Evolutionary conservation across 192 early-diverging fungal species (phyloP).

Genomic region (Gamsiella multidivaricata): DNA sequence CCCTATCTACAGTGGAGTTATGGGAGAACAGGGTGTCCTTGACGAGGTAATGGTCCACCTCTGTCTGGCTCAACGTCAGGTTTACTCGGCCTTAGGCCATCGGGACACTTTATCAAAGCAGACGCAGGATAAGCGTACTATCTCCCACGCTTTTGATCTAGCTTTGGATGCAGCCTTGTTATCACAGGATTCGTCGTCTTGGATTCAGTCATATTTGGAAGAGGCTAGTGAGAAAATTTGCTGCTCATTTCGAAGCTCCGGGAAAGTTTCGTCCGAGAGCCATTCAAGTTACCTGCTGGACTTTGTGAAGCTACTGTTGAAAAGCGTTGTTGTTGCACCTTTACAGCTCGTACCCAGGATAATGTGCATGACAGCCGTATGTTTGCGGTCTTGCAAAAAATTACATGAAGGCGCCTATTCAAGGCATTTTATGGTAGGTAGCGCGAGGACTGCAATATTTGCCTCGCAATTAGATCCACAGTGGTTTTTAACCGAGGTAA

Average conservation of each 20-base stretch:
- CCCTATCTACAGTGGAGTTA: neutral
- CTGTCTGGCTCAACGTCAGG: neutral
- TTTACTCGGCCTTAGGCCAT: neutral
- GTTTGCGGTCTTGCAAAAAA: neutral
- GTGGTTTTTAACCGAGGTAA: too few species aligned
- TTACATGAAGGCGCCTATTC: neutral
- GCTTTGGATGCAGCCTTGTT: neutral
- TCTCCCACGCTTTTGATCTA: neutral
- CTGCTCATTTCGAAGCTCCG: too few species aligned
- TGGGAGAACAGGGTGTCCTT: neutral
- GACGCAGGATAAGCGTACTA: too few species aligned
- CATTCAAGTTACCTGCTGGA: too few species aligned
- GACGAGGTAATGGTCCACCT: neutral
- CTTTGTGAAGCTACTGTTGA: neutral
- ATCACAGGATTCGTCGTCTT: neutral
- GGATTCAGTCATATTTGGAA: neutral
- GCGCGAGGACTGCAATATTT: too few species aligned
- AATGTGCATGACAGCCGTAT: neutral
- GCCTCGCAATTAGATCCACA: too few species aligned
- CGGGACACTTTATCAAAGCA: neutral
- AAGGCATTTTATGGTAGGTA: neutral
- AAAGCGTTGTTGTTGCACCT: neutral
- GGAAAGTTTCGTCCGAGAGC: too few species aligned
- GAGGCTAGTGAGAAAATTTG: neutral
- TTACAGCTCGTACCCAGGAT: neutral